Conservation (phyloP, 1,284 basidiomycete species). For the Ustilago xerochloae region DNA sequence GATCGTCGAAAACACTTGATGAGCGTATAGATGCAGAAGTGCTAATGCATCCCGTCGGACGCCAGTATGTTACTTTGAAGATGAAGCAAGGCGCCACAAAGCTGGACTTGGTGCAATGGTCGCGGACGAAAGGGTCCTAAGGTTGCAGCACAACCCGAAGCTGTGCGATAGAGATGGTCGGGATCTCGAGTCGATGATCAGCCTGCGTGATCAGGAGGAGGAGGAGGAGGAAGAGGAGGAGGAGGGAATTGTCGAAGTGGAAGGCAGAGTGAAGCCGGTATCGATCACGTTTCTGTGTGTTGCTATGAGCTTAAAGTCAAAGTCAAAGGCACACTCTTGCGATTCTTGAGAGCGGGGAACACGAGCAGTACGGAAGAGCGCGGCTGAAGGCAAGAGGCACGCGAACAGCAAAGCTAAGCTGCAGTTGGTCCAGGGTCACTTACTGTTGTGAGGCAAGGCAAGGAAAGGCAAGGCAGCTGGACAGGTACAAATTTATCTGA, state of each 20-base stretch:
- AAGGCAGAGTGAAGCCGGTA: background rate
- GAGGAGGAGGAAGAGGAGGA: no score
- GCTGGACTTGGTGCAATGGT: background rate
- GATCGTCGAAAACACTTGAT: no score
- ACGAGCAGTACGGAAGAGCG: background rate
- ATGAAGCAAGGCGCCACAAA: no score
- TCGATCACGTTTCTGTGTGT: background rate
- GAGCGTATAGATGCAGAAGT: no score
- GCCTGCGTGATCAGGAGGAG: background rate
- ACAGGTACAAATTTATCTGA: slow-evolving; percentile 7
- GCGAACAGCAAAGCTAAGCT: background rate
- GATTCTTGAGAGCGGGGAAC: background rate
- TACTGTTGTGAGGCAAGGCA: no score
- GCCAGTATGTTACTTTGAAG: background rate
- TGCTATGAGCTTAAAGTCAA: background rate
- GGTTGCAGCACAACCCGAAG: background rate
- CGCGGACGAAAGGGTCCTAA: background rate
- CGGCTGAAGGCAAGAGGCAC: background rate
- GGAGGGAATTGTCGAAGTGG: background rate
- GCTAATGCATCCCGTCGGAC: background rate
- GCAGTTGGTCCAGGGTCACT: background rate
- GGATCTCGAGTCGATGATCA: background rate
- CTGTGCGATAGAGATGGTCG: background rate
- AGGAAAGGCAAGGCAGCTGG: background rate
- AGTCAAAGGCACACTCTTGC: background rate